phyloP scores from a whole-genome alignment of 2,329 filamentous ascomycete genomes.

The Trichoderma endophyticum region DNA sequence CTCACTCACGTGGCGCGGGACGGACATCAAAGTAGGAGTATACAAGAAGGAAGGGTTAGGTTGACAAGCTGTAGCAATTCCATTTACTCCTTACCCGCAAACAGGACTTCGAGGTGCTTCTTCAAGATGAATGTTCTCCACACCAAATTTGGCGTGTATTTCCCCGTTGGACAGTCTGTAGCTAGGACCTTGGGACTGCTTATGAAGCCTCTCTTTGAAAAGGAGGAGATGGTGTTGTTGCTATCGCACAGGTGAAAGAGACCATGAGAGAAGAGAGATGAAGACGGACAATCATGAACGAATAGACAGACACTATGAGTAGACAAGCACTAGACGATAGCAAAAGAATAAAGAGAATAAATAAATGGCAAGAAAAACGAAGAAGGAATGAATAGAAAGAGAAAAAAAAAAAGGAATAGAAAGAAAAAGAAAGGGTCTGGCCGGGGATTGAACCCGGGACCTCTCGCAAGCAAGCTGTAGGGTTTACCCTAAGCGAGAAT shows the following conservation, averaged over 20 bases:
- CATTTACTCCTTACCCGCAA: background rate
- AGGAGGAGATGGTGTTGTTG: background rate
- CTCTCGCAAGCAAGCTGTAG: constrained; percentile 35
- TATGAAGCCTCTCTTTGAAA: background rate
- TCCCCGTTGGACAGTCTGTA: background rate
- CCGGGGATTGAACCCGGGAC: constrained; percentile 48
- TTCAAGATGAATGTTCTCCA: background rate
- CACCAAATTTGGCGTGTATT: background rate
- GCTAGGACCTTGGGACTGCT: background rate
- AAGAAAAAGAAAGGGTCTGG: constrained; percentile 33
- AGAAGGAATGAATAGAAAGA: too few relatives aligned
- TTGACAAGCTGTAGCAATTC: background rate
- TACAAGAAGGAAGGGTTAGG: background rate
- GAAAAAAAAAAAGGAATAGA: background rate
- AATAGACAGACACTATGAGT: background rate
- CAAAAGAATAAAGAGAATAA: background rate
- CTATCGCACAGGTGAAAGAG: too few relatives aligned
- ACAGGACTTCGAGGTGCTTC: background rate
- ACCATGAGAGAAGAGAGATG: background rate
- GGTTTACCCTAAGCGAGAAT: constrained; percentile 18
- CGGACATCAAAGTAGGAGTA: background rate
- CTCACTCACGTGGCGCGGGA: background rate
- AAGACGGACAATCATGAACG: background rate
- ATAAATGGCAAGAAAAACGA: background rate
- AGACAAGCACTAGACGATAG: background rate